These are phyloP conservation scores for Agrocybe praecox DNA, from an alignment of 768 basidiomycete species.

Conservation along the genomic window DNA sequence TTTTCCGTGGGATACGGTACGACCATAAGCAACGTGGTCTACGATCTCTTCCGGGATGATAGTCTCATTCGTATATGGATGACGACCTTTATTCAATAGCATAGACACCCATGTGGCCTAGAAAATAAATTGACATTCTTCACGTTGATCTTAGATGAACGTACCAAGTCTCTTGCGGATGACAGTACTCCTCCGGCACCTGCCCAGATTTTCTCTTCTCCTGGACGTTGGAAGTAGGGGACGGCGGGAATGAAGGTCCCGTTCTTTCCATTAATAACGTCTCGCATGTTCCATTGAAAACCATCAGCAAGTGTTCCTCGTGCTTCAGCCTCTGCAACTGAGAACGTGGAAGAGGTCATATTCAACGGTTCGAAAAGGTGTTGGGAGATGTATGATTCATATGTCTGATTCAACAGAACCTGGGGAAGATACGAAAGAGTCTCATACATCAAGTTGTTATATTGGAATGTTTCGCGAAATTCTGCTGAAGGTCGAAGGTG, in stretches of 20 bases:
- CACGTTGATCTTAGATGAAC: background rate
- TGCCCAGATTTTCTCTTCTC: constrained; percentile 41
- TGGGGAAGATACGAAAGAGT: constrained; percentile 40
- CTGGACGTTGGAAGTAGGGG: constrained; percentile 41
- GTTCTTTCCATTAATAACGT: constrained; percentile 28
- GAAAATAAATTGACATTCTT: background rate
- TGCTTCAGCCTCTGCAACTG: constrained; percentile 35
- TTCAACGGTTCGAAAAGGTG: constrained; percentile 40
- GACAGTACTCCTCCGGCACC: constrained; percentile 43
- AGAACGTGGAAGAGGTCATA: constrained; percentile 42
- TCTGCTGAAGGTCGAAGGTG: constrained; percentile 42
- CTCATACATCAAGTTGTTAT: constrained; percentile 50
- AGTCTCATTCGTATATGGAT: constrained; percentile 38
- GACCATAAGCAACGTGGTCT: constrained; percentile 36
- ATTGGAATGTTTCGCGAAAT: constrained; percentile 44
- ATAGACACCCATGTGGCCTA: constrained; percentile 39
- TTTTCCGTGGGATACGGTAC: constrained; percentile 33
- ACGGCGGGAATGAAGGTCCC: constrained; percentile 36
- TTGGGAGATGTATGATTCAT: constrained; percentile 39
- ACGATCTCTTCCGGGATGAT: constrained; percentile 38
- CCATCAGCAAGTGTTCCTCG: constrained; percentile 37
- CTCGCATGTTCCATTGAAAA: constrained; percentile 34
- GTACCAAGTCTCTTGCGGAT: constrained; percentile 42
- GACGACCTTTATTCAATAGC: constrained; percentile 39
- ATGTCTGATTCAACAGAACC: constrained; percentile 39